phyloP scores from a whole-genome alignment of 2,329 filamentous ascomycete species.

The Sporothrix schenckii region DNA sequence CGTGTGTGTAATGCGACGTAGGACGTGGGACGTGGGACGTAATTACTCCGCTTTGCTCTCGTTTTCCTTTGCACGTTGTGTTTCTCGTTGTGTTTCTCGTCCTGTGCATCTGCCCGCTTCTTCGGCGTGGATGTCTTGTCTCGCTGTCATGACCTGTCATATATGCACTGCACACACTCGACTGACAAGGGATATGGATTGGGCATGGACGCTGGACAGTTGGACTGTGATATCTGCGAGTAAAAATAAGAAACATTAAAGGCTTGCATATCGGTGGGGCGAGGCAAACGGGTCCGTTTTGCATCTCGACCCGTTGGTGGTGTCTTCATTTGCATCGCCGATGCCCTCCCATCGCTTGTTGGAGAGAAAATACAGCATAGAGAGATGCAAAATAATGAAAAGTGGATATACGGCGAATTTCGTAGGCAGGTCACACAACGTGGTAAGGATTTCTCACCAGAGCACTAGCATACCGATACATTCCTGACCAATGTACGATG shows the following conservation, averaged over 20 bases:
- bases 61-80: not conserved
- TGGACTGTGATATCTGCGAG: not conserved
- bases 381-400: not conserved
- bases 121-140: not conserved
- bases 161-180: not conserved
- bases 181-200: conserved; percentile 1
- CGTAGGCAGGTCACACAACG: conserved; percentile 3
- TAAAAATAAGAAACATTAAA: not conserved
- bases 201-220: not conserved
- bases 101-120: not conserved
- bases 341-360: not conserved
- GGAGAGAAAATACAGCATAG: not conserved
- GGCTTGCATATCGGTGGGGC: conserved; percentile 6
- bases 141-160: conserved; percentile 20
- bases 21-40: no score
- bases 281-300: conserved; percentile 3
- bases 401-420: not conserved
- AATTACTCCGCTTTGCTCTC: not conserved
- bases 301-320: not conserved
- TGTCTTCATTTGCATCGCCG: conserved; percentile 28
- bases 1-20: no score
- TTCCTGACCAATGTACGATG: not conserved
- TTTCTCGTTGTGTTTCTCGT: not conserved
- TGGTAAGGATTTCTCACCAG: not conserved
- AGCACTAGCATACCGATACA: not conserved